Base-by-base conservation (phyloP, 192 early-diverging fungal species). In the Coemansia erecta region DNA sequence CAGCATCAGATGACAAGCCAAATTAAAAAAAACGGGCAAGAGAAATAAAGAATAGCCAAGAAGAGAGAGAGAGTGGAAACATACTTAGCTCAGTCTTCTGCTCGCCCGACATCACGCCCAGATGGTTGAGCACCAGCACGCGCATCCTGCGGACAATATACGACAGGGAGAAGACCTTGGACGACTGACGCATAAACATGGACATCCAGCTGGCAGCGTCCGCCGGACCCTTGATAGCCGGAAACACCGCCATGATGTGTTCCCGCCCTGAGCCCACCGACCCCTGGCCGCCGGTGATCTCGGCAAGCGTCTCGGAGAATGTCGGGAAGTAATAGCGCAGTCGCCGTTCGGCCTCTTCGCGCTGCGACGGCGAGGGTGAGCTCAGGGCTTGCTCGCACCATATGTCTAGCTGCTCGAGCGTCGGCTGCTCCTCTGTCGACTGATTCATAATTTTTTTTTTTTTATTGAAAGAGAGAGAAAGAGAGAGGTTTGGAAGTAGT, bases 301-400 rank as follows among this genome's bases (percentile, higher is more conserved):
- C 77, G 0, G 72, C 64, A 55, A 55, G 60, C 17, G 68, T 67
- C 55, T 90, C 88, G 8, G 89, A 85, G 66, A 94, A 94, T 21
- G 92, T 91, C 40, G 92, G 92, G 55, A 94, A 94, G 42, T 82
- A 85, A 64, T 86, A 81, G 48, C 90, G 87, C 44, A 94, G 77
- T 42, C 85, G 69, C 44, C 82, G 75, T 66, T 94, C 91, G 12
- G 86, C 87, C 60, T 87, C 81, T 24, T 73, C 62, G 43, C 87
- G 86, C 65, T 79, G 70, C 63, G 85, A 78, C 21, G 75, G 72
- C 22, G 72, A 70, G 21, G 84, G 79, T 22, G 87, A 74, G 56
- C 84, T 84, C 58, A 87, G 83, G 8, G 88, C 83, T n/a, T 85
- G 83, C 58, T 86, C 82, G 66, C 87, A 86, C 64, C 68, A 77